Conservation (phyloP, 148 eudicot species). For the Agrostemma githago region DNA sequence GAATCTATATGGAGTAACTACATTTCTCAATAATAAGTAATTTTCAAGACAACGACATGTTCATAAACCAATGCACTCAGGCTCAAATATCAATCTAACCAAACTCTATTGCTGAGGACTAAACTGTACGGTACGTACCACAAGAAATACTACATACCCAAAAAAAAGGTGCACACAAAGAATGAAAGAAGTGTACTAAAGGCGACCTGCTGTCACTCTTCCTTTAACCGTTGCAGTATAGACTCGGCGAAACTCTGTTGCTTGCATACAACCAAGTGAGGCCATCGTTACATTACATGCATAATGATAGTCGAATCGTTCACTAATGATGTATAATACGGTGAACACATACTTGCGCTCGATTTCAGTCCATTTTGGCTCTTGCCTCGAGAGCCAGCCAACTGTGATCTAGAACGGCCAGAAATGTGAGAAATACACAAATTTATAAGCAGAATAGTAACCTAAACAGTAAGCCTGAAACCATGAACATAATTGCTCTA, state of each 20-base stretch:
- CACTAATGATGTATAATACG: neutral
- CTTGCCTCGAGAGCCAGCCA: too few species aligned
- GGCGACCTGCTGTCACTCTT: constrained; percentile 30
- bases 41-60: neutral
- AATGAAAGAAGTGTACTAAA: neutral
- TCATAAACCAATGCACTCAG: neutral
- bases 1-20: neutral
- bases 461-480: too few species aligned
- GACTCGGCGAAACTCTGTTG: constrained; percentile 80
- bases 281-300: neutral
- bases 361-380: too few species aligned
- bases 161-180: neutral
- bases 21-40: neutral
- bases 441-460: too few species aligned
- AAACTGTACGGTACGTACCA: neutral
- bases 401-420: too few species aligned
- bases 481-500: too few species aligned
- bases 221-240: constrained; percentile 49
- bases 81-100: neutral
- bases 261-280: constrained; percentile 38
- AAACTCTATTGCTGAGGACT: neutral
- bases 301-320: neutral
- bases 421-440: too few species aligned
- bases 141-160: neutral
- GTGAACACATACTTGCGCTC: constrained; percentile 67